Evolutionary conservation across 2,329 filamentous ascomycete genomes (phyloP), one percentile per base, ranked within the genome.

Genomic region (Aspergillus terreus): DNA sequence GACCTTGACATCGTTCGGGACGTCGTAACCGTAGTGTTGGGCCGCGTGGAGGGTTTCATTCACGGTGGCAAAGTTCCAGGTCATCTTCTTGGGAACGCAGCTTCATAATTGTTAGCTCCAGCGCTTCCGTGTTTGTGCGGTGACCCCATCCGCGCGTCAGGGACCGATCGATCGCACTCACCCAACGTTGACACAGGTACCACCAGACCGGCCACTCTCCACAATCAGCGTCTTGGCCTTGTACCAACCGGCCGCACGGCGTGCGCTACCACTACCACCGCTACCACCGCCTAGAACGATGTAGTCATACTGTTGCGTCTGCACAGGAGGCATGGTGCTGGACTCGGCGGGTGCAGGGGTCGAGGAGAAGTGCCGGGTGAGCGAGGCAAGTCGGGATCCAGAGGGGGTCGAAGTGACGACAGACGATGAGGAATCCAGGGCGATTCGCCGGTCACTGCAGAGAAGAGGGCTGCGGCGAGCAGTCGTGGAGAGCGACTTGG

Each of bases 241-340:
- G 64, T 80, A 79, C 75, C 75, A 79, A 15, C 78, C 78, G 15
- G 76, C 71, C 12, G 76, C 77, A 61, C 77, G 69, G 52, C 77
- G 71, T 43, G 73, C 76, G 49, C 76, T 74, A 50, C 74, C 77
- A 56, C 74, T 76, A 35, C 78, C 79, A 55, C 77, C 78, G 55
- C 75, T 78, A 46, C 79, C 78, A 58, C 78, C 78, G 51, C 79
- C 78, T 58, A 81, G 73, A 51, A 81, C 77, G 50, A 82, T 78
- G 58, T 79, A 81, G 60, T 82, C 79, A 61, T 79, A 81, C 51
- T 74, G 71, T 54, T 76, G 73, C 21, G 70, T 65, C 36, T 70
- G 65, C 6, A 74, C 68, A 21, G 78, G 76, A 53, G 76, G 71
- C 76, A 78, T 78, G 49, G 54, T 64, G 49, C 55, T 64, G 30